Evolutionary conservation across 208 protist genomes (phyloP).

Genomic region (Herpetomonas tarakana): DNA sequence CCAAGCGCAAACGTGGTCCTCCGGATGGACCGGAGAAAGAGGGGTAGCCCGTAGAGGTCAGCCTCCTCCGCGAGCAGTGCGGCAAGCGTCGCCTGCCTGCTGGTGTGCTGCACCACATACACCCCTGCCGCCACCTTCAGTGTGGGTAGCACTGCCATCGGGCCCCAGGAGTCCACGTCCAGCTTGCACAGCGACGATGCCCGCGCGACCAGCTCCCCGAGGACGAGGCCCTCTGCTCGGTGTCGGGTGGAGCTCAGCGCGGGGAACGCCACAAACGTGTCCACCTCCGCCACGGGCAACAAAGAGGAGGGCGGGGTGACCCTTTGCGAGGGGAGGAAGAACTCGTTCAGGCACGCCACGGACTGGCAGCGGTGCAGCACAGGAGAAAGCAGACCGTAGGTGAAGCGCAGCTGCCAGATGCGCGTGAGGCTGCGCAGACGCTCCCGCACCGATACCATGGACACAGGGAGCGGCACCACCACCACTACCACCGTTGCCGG

Average conservation of each 20-base stretch:
- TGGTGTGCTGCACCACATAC: slow-evolving; percentile 51
- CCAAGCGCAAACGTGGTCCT: slow-evolving; percentile 1
- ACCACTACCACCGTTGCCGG: neutral
- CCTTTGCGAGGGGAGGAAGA: slow-evolving; percentile 26
- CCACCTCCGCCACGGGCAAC: neutral
- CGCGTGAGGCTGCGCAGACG: slow-evolving; percentile 38
- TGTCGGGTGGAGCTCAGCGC: slow-evolving; percentile 34
- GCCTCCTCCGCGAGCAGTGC: slow-evolving; percentile 38
- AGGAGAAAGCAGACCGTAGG: slow-evolving; percentile 30
- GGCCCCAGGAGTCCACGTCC: slow-evolving; percentile 53
- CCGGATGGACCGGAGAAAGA: slow-evolving; percentile 85
- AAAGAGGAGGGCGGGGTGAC: slow-evolving; percentile 1
- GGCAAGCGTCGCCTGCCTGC: slow-evolving; percentile 31
- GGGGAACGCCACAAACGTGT: slow-evolving; percentile 40
- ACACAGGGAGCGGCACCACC: slow-evolving; percentile 25
- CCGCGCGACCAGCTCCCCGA: slow-evolving; percentile 29
- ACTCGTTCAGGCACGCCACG: slow-evolving; percentile 15
- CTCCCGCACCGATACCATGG: slow-evolving; percentile 22
- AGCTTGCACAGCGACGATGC: slow-evolving; percentile 21
- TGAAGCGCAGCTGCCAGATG: slow-evolving; percentile 40
- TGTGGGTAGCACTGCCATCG: slow-evolving; percentile 24
- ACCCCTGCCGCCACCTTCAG: slow-evolving; percentile 52
- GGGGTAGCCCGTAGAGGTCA: slow-evolving; percentile 78
- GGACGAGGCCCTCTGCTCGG: slow-evolving; percentile 35
- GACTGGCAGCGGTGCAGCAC: slow-evolving; percentile 24